These are phyloP conservation scores for Penicillium thymicola DNA, from an alignment of 2,329 filamentous ascomycete species.

Conservation along the genomic window DNA sequence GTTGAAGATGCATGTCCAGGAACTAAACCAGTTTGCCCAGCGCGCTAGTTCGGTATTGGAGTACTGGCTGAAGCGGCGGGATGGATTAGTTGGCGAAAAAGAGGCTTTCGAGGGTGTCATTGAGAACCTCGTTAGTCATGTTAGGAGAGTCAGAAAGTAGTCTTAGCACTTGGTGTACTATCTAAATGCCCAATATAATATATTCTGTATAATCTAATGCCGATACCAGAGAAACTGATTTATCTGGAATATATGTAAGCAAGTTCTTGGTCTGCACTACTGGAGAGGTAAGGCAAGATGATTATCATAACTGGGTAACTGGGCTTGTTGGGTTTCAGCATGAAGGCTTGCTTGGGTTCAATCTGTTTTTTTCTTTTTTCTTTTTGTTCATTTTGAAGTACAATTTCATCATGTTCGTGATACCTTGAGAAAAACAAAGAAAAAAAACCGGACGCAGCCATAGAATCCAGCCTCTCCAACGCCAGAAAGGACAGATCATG, in stretches of 20 bases:
- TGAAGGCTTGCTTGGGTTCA: background rate
- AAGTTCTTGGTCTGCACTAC: background rate
- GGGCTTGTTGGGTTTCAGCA: background rate
- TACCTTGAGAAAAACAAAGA: background rate
- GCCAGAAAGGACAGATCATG: background rate
- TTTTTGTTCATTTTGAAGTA: background rate
- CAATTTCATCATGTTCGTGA: too few relatives aligned
- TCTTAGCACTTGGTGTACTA: conserved; percentile 6
- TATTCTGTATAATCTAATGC: conserved; percentile 26
- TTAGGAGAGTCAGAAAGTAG: conserved; percentile 76
- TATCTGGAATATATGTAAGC: background rate
- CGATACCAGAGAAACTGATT: conserved; percentile 7
- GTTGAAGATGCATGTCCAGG: conserved; percentile 66
- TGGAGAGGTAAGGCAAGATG: background rate
- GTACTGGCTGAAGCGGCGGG: conserved; percentile 82
- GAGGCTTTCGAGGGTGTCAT: conserved; percentile 96
- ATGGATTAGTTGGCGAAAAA: conserved; percentile 83
- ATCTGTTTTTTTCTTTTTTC: too few relatives aligned
- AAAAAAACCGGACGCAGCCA: background rate
- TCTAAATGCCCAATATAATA: conserved; percentile 20
- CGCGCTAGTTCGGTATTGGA: conserved; percentile 73
- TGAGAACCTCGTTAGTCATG: conserved; percentile 91
- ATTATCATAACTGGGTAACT: background rate
- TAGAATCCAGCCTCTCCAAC: background rate
- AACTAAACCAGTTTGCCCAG: conserved; percentile 66